Evolutionary conservation across 2,329 filamentous ascomycete genomes (phyloP).

Genomic region (Colletotrichum salicis): DNA sequence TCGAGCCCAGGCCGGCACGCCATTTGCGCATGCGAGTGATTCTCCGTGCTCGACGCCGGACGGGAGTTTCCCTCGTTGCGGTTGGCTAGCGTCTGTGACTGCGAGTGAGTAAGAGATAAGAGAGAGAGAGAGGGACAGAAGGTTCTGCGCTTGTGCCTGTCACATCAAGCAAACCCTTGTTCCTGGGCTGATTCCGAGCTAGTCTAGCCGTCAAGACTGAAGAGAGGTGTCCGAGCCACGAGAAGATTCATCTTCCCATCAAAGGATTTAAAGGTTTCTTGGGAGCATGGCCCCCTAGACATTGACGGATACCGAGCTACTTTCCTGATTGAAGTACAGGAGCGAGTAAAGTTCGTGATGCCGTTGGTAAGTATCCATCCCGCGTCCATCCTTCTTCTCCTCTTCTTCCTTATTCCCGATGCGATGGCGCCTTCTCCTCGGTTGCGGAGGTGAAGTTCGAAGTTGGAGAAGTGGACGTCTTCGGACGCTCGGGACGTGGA

Average conservation of each 20-base stretch:
- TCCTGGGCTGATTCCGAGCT: slow-evolving; percentile 11
- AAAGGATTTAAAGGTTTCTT: not conserved
- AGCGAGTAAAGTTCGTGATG: not conserved
- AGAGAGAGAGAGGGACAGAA: not conserved
- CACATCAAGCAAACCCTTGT: slow-evolving; percentile 22
- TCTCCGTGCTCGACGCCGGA: not conserved
- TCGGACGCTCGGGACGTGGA: slow-evolving; percentile 4
- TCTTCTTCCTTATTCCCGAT: not conserved
- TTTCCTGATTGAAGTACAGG: not conserved
- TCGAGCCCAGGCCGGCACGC: slow-evolving; percentile 5
- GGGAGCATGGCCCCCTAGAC: not conserved
- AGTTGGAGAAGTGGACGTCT: not conserved
- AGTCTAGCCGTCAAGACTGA: not conserved
- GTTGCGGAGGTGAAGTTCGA: not conserved
- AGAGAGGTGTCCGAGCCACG: slow-evolving; percentile 14
- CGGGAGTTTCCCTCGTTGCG: not conserved
- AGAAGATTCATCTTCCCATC: slow-evolving; percentile 5
- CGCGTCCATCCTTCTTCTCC: not conserved
- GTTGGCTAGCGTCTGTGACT: not conserved
- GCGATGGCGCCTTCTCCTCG: not conserved
- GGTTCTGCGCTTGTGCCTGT: slow-evolving; percentile 3
- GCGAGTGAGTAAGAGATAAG: not conserved
- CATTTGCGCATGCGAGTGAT: not conserved
- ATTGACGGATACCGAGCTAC: not conserved
- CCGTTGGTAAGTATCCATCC: not conserved